Base-by-base conservation (phyloP, 345 rosid genomes). In the Cardamine occulta region DNA sequence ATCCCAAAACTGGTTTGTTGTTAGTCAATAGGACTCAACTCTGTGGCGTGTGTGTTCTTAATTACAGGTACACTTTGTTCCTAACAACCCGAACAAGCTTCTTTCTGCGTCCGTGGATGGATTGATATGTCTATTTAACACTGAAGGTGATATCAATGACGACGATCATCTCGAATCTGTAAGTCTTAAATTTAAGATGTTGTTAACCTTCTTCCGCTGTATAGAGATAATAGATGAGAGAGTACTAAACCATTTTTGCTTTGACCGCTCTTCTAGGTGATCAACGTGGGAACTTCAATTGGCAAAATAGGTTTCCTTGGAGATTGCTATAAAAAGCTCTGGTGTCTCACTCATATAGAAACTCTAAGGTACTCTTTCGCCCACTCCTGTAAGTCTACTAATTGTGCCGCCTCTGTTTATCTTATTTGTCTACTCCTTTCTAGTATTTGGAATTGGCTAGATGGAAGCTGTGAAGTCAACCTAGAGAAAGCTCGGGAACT, bases 301-400 rank as follows among this genome's bases (percentile, higher is more conserved):
- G 90, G 89, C 17, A 92, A 90, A 81, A 88, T 90, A 55, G 98
- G 98, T 9, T 82, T 90, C 78, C 82, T 90, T 64, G 98, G 98
- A 69, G 86, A 83, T 39, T 69, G 76, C 37, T 84, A 66, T 66
- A 73, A 82, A 39, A 92, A 87, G 79, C 88, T 90, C 13, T 95
- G 99, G 99, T 95, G 99, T 83, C 85, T 95, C 82, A 89, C 98
- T 17, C 90, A 89, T 54, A 88, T 95, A 15, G 99, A 95, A 87
- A 85, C 94, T 70, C 78, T 92, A 67, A 95, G 99, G 99, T 92
- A 81, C 35, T 32, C 9, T 21, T 65, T 44, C 19, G 0, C 6
- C 1, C 70, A 8, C 65, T 63, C 40, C 28, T 18, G 2, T 21
- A 39, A 39, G 26, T 44, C 48, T 61, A 32, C 63, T 44, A 13